phyloP scores from a whole-genome alignment of 2,329 filamentous ascomycete genomes.

The Verticillium klebahnii region DNA sequence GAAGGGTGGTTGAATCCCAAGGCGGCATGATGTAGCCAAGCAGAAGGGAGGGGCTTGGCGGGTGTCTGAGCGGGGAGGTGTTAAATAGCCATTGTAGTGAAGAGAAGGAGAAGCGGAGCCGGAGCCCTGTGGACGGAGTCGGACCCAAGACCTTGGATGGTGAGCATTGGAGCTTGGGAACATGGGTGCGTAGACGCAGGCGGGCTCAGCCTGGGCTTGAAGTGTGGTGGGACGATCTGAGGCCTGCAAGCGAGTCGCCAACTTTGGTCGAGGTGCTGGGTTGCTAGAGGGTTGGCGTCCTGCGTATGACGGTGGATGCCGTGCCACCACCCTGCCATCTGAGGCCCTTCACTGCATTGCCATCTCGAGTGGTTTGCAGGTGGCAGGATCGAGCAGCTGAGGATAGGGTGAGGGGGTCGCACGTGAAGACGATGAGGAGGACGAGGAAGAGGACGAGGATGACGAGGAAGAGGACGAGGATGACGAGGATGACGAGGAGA shows the following conservation, averaged over 20 bases:
- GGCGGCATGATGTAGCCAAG: neutral
- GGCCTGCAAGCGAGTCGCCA: neutral
- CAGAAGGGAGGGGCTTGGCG: neutral
- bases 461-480: neutral
- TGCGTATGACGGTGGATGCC: neutral
- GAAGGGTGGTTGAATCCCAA: neutral
- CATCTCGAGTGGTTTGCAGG: neutral
- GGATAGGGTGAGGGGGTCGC: neutral
- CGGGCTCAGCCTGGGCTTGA: neutral
- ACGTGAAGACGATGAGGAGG: neutral
- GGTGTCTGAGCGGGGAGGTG: neutral
- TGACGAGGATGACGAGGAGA: no score
- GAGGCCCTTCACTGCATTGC: neutral
- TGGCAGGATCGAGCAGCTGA: neutral
- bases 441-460: neutral
- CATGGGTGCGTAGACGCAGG: neutral
- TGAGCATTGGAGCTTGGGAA: neutral
- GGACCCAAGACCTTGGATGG: neutral
- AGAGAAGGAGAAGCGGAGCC: neutral
- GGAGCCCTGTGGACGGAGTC: neutral
- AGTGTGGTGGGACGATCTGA: neutral
- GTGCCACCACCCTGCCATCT: neutral
- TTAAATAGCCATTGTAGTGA: neutral
- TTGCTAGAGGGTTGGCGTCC: neutral
- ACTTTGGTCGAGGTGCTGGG: neutral